phyloP scores from a whole-genome alignment of 257 asterid genomes.

The Linaria vulgaris region DNA sequence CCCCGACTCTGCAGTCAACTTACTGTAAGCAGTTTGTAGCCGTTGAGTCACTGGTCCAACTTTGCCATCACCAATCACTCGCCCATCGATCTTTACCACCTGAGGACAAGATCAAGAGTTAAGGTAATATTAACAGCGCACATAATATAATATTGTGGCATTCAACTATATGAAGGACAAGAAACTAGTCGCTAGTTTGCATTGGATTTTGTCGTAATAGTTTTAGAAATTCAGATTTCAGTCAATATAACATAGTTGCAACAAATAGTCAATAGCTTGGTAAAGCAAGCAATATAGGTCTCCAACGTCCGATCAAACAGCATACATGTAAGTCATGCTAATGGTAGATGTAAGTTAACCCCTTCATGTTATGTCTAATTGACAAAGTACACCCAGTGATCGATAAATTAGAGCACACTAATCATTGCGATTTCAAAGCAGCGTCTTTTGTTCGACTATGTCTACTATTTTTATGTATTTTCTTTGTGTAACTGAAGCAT shows the following conservation, averaged over 20 bases:
- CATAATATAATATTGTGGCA: background rate
- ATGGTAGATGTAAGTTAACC: too few relatives aligned
- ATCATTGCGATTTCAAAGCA: too few relatives aligned
- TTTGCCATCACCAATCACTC: conserved; percentile 67
- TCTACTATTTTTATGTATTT: too few relatives aligned
- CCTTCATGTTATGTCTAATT: too few relatives aligned
- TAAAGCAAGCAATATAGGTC: background rate
- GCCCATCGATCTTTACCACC: conserved; percentile 83
- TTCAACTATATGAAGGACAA: background rate
- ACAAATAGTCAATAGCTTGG: background rate
- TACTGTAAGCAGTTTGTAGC: conserved; percentile 59
- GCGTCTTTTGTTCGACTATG: too few relatives aligned
- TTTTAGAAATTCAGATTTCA: background rate
- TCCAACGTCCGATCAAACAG: too few relatives aligned
- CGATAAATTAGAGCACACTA: too few relatives aligned
- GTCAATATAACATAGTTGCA: background rate
- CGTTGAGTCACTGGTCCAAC: conserved; percentile 81
- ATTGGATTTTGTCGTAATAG: background rate
- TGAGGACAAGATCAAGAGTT: conserved; percentile 22
- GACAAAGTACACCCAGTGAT: too few relatives aligned
- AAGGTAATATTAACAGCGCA: conserved; percentile 13
- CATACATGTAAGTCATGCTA: too few relatives aligned
- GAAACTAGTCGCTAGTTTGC: background rate
- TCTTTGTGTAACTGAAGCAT: too few relatives aligned
- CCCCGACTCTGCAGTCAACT: conserved; percentile 57